Evolutionary conservation across 495 filamentous ascomycete genomes (phyloP).

Genomic region (Penicillium angulare): DNA sequence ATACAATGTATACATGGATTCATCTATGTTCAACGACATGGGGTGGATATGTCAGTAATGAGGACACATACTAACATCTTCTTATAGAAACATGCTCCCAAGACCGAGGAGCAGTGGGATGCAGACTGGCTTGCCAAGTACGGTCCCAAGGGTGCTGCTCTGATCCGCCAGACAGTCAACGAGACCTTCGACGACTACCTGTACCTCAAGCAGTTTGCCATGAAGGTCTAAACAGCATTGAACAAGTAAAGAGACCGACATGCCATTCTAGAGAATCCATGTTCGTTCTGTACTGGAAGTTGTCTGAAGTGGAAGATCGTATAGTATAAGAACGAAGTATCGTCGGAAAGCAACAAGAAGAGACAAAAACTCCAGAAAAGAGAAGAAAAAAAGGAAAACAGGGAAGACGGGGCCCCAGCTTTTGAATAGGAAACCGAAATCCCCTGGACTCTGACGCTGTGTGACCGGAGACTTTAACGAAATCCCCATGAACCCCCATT

Average conservation of each 20-base stretch:
- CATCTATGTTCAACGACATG: too few species aligned
- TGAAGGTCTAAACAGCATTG: constrained; percentile 55
- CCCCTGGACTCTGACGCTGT: too few species aligned
- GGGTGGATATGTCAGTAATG: neutral
- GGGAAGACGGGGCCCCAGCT: neutral
- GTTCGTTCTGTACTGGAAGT: too few species aligned
- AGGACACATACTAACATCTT: neutral
- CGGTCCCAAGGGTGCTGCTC: constrained; percentile 69
- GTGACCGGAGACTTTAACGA: too few species aligned
- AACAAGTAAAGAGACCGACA: too few species aligned
- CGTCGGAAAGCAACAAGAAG: neutral
- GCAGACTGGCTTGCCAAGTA: constrained; percentile 79
- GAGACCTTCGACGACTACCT: constrained; percentile 83
- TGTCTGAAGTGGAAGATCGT: neutral
- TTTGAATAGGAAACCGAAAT: neutral
- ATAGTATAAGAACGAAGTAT: neutral
- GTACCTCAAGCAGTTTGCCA: constrained; percentile 85
- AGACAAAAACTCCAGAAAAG: constrained; percentile 3
- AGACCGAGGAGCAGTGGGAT: constrained; percentile 70
- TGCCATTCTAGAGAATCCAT: too few species aligned
- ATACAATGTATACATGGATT: too few species aligned
- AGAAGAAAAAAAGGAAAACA: constrained; percentile 5
- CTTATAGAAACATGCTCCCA: constrained; percentile 52
- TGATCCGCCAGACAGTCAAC: constrained; percentile 75
- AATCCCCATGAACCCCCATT: neutral